A percentile compares a stretch with the other conserved stretches of the same genome.
Evolutionary conservation across 306 rosid species (phyloP).

Genomic region (Luffa aegyptiaca): DNA sequence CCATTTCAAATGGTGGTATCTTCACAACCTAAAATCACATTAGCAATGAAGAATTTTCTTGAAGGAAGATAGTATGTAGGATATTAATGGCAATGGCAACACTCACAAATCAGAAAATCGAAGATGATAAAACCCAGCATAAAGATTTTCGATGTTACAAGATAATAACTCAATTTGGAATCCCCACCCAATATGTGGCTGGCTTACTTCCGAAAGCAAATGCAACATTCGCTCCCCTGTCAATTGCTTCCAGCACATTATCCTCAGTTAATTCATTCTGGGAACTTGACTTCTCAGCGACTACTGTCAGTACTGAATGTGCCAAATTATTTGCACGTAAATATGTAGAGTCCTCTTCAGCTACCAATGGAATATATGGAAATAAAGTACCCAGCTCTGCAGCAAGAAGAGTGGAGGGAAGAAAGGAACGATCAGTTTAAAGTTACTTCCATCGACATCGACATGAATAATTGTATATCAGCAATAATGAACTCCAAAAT

Average conservation of each 20-base stretch:
- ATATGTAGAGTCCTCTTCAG: slow-evolving; percentile 88
- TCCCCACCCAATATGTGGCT: slow-evolving; percentile 86
- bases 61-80: background rate
- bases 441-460: background rate
- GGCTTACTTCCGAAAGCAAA: slow-evolving; percentile 54
- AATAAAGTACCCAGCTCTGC: slow-evolving; percentile 68
- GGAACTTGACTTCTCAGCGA: slow-evolving; percentile 30
- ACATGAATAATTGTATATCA: background rate
- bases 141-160: background rate
- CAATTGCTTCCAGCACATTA: slow-evolving; percentile 66
- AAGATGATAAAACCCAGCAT: background rate
- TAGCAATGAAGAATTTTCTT: background rate
- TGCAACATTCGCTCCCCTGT: slow-evolving; percentile 75
- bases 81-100: background rate
- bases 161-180: background rate
- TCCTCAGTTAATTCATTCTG: slow-evolving; percentile 33
- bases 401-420: slow-evolving; percentile 18
- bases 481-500: background rate
- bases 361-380: slow-evolving; percentile 85
- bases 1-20: background rate
- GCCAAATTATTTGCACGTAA: slow-evolving; percentile 49
- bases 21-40: background rate
- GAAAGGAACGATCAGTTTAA: slow-evolving; percentile 5
- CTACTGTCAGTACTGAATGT: slow-evolving; percentile 42
- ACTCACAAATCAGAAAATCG: background rate